Percentiles rank a stretch among this genome's conserved stretches.
phyloP scores from a whole-genome alignment of 345 rosid genomes.

The Orychophragmus violaceus region DNA sequence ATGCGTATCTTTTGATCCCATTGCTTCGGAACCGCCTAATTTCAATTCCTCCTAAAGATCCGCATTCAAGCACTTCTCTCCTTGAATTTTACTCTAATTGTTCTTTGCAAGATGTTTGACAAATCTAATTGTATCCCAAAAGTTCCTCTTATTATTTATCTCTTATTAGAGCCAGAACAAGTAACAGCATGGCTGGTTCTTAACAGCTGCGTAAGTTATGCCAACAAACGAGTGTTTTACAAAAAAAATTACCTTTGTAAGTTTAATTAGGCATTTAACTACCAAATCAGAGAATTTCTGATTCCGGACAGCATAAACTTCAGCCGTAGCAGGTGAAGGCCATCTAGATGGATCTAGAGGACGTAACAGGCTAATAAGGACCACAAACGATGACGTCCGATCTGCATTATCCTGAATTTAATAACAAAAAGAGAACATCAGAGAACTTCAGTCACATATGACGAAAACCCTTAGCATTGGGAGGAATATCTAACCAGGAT shows the following conservation, averaged over 20 bases:
- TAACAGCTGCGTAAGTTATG: slow-evolving; percentile 7
- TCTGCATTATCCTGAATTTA: slow-evolving; percentile 91
- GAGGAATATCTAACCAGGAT: slow-evolving; percentile 59
- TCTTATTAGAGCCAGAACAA: not conserved
- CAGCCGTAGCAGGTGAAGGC: slow-evolving; percentile 84
- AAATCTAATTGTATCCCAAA: not conserved
- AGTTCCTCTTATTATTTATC: not conserved
- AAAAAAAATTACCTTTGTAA: slow-evolving; percentile 66
- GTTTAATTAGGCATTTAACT: slow-evolving; percentile 96
- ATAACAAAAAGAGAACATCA: slow-evolving; percentile 1
- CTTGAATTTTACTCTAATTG: not conserved
- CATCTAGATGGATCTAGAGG: slow-evolving; percentile 96
- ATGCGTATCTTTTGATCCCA: not conserved
- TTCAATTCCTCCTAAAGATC: not conserved
- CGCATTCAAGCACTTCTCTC: not conserved
- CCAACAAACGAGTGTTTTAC: not conserved
- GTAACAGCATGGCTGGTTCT: not conserved
- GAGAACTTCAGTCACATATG: not conserved
- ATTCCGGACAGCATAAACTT: slow-evolving; percentile 68
- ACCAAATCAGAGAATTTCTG: slow-evolving; percentile 98
- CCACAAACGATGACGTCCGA: slow-evolving; percentile 89
- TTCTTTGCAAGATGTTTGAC: not conserved
- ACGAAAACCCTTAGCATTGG: slow-evolving; percentile 2
- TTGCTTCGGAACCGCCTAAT: not conserved
- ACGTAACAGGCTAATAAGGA: slow-evolving; percentile 81